Conservation (phyloP, 2,329 filamentous ascomycete genomes). For the Didymella pomorum region DNA sequence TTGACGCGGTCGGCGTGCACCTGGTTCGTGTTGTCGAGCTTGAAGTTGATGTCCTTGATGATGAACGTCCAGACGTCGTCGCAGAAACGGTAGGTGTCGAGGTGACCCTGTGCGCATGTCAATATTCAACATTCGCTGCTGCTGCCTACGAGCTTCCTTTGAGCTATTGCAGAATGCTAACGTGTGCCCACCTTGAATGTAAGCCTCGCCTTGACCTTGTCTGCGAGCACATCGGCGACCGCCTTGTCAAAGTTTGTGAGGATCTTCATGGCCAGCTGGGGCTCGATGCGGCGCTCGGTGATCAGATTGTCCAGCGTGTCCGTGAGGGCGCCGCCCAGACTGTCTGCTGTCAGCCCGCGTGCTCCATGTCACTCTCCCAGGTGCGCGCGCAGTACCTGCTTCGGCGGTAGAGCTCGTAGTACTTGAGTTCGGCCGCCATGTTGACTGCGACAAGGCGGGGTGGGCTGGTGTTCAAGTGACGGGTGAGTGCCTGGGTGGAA, state of each 20-base stretch:
- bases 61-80: constrained; percentile 99
- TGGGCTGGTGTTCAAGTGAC: constrained; percentile 23
- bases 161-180: not conserved
- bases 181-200: constrained; percentile 82
- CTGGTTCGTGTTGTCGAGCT: constrained; percentile 82
- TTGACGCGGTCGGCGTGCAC: constrained; percentile 92
- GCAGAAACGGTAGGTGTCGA: constrained; percentile 98
- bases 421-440: constrained; percentile 59
- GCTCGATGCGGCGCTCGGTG: constrained; percentile 92
- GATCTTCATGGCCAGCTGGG: constrained; percentile 98
- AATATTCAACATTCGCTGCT: constrained; percentile 31
- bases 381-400: constrained; percentile 76
- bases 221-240: constrained; percentile 88
- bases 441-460: constrained; percentile 25
- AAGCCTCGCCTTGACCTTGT: constrained; percentile 89
- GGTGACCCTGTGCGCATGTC: constrained; percentile 73
- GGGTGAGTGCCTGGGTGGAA: constrained; percentile 26
- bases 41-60: constrained; percentile 98
- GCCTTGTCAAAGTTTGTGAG: constrained; percentile 93
- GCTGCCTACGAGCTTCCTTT: not conserved
- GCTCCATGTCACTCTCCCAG: constrained; percentile 17
- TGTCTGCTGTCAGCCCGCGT: constrained; percentile 55
- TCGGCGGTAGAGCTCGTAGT: constrained; percentile 96
- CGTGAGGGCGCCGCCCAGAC: constrained; percentile 90
- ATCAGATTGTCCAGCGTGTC: constrained; percentile 98